Evolutionary conservation across 306 rosid species (phyloP).

Genomic region (Dryas octopetala): DNA sequence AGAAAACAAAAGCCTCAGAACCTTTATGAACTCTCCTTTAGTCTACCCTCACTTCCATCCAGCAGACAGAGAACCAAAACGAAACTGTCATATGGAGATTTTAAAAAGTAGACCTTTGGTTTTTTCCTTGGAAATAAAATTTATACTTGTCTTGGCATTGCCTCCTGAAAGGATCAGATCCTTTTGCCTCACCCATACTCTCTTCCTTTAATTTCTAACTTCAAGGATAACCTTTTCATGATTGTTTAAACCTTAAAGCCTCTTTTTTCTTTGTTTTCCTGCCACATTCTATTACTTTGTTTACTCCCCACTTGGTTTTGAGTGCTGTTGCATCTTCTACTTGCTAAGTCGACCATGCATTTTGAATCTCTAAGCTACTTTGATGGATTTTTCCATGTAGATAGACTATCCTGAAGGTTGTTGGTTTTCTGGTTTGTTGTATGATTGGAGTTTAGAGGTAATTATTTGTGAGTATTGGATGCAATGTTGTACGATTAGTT

Average conservation of each 20-base stretch:
- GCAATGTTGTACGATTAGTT: not conserved
- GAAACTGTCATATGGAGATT: not conserved
- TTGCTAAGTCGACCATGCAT: not conserved
- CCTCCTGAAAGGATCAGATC: too few relatives aligned
- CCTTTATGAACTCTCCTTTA: not conserved
- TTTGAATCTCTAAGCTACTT: not conserved
- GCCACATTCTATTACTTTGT: not conserved
- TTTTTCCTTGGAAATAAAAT: not conserved
- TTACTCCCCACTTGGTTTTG: not conserved
- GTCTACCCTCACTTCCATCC: not conserved
- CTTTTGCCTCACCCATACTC: not conserved
- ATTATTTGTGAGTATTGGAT: not conserved
- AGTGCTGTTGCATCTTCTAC: not conserved
- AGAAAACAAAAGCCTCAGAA: not conserved
- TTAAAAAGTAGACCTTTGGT: not conserved
- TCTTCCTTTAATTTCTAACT: not conserved
- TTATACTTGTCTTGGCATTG: not conserved
- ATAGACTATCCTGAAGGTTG: not conserved
- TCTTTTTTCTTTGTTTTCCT: not conserved
- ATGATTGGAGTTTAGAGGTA: not conserved
- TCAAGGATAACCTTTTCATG: not conserved
- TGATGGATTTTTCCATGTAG: not conserved
- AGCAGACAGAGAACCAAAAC: not conserved
- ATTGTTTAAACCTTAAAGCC: not conserved
- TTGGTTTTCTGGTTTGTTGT: not conserved